Percentiles rank a stretch among this genome's conserved stretches.
Evolutionary conservation across 2,329 filamentous ascomycete genomes (phyloP).

Genomic region (Talaromyces islandicus): DNA sequence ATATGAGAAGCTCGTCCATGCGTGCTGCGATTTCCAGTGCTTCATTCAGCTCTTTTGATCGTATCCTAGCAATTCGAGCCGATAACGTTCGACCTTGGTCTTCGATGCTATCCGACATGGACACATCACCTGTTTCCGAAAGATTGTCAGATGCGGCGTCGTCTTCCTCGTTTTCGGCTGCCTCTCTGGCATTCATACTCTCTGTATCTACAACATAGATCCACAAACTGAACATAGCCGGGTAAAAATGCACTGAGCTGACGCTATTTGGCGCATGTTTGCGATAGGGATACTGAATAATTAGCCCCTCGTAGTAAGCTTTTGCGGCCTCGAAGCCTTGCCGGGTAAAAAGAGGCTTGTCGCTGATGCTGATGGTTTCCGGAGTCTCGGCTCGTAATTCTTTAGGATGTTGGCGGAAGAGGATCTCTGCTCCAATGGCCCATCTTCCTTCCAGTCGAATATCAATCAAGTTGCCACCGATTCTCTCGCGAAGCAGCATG

Average conservation of each 20-base stretch:
- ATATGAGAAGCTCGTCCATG: conserved; percentile 66
- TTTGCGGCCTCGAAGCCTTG: conserved; percentile 53
- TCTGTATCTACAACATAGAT: conserved; percentile 67
- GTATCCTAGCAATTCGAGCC: conserved; percentile 30
- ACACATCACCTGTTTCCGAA: conserved; percentile 26
- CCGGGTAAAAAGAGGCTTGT: conserved; percentile 32
- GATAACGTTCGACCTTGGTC: conserved; percentile 31
- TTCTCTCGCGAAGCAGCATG: conserved; percentile 60
- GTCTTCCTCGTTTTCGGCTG: conserved; percentile 24
- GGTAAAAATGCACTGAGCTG: conserved; percentile 71
- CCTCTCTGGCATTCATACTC: conserved; percentile 42
- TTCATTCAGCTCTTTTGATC: conserved; percentile 49
- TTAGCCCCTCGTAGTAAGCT: conserved; percentile 71
- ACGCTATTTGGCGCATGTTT: conserved; percentile 52
- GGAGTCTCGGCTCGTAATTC: background rate
- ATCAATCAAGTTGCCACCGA: conserved; percentile 57
- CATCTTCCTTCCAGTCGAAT: conserved; percentile 65
- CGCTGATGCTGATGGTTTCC: background rate
- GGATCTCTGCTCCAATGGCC: conserved; percentile 78
- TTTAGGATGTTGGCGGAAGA: conserved; percentile 51
- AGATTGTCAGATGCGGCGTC: conserved; percentile 17
- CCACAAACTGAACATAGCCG: conserved; percentile 74
- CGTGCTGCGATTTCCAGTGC: conserved; percentile 60
- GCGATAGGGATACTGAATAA: conserved; percentile 69
- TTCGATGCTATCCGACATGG: conserved; percentile 12